Evolutionary conservation across 306 rosid species (phyloP), one percentile per base, ranked within the genome.

Genomic region (Lathyrus sativus): DNA sequence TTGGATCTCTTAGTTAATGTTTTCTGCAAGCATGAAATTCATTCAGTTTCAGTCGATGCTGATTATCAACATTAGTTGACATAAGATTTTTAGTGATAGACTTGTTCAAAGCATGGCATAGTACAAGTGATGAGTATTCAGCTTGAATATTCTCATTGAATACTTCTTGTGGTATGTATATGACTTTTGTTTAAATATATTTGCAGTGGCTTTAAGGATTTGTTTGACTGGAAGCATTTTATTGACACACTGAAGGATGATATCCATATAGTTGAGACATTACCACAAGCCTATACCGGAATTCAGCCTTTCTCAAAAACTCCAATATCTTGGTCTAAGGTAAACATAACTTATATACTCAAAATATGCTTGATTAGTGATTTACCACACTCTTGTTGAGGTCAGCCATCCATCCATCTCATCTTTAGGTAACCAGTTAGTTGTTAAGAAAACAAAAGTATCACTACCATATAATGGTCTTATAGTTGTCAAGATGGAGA

Each of bases 281-380:
- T 93, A 74, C 96, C 97, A 45, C 75, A 85, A 54, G 81, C 79
- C 68, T 86, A 72, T 82, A 85, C 95, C 18, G 88, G 87, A 74
- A 62, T 81, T 12, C 90, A 85, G 79, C 97, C 90, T 45, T 84
- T 86, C 82, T 56, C 83, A 61, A 93, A 90, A 80, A 82, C 99
- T 72, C 97, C 89, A 58, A 84, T 93, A 76, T 93, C 97, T 67
- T 93, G 97, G 97, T 93, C 99, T 44, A 88, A 93, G 95, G 99
- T 93, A 45, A 39, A 26, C 46, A 49, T 64, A 78, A 41, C 59
- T 19, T 58, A 33, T 68, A 39, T 73, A 33, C 77, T 44, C 55
- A 18, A 51, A 19, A 59, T 59, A 44, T 46, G 28, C 18, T 43
- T 71, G 58, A 45, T 53, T 37, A 45, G 17, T 37, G 18, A 53